Conservation (phyloP, 306 rosid species). For the Cercis canadensis region DNA sequence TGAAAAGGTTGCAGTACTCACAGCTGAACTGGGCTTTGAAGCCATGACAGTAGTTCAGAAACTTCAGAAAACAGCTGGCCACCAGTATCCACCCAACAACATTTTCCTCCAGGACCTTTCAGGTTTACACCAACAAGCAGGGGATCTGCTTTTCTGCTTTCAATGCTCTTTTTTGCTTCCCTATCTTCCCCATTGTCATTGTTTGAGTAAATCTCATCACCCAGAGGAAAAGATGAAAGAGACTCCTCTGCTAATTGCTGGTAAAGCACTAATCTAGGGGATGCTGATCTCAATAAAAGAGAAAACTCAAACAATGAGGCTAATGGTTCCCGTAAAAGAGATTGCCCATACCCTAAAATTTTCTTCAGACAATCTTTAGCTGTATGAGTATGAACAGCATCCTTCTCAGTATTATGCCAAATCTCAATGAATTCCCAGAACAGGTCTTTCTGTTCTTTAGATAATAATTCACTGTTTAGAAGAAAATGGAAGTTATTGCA, state of each 20-base stretch:
- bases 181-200: conserved; percentile 37
- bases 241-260: conserved; percentile 82
- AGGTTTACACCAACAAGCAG: conserved; percentile 56
- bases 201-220: conserved; percentile 57
- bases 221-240: conserved; percentile 76
- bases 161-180: conserved; percentile 37
- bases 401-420: conserved; percentile 64
- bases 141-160: conserved; percentile 47
- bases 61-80: conserved; percentile 64
- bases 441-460: conserved; percentile 64
- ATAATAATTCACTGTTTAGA: conserved; percentile 72
- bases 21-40: conserved; percentile 48
- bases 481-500: conserved; percentile 22
- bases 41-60: conserved; percentile 64
- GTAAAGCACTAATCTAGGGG: conserved; percentile 83
- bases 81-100: conserved; percentile 95
- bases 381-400: conserved; percentile 43
- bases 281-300: conserved; percentile 84
- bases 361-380: conserved; percentile 75
- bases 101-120: conserved; percentile 61
- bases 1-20: conserved; percentile 43
- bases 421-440: conserved; percentile 82
- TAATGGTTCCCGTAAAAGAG: conserved; percentile 68
- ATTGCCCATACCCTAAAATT: conserved; percentile 53
- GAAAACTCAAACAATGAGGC: conserved; percentile 84